phyloP scores from a whole-genome alignment of 176 grass and related monocot genomes.

The Elaeis guineensis region DNA sequence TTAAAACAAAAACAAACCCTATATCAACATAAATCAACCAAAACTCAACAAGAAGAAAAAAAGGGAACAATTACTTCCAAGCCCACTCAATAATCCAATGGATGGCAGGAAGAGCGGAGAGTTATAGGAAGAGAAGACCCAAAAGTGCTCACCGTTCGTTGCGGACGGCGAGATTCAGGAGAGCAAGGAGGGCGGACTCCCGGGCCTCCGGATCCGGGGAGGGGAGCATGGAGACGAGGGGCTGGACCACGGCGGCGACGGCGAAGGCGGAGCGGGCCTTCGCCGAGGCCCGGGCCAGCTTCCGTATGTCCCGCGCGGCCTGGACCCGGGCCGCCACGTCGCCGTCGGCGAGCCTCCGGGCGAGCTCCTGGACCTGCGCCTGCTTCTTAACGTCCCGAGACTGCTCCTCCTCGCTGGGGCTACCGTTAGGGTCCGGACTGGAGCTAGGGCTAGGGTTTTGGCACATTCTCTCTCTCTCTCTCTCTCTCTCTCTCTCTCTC shows the following conservation, averaged over 20 bases:
- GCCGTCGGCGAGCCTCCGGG: conserved; percentile 8
- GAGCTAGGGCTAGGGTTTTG: conserved; percentile 5
- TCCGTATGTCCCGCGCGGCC: conserved; percentile 19
- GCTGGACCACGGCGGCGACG: conserved; percentile 20
- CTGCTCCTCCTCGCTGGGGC: neutral
- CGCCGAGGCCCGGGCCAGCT: conserved; percentile 10
- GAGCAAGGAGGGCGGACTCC: conserved; percentile 19
- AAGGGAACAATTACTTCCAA: too few species aligned
- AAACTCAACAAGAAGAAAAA: too few species aligned
- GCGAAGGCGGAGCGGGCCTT: conserved; percentile 19
- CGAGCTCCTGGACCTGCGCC: conserved; percentile 8
- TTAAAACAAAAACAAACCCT: too few species aligned
- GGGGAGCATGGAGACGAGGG: conserved; percentile 22
- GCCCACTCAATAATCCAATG: too few species aligned
- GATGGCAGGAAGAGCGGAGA: neutral
- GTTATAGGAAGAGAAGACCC: too few species aligned
- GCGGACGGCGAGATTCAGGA: conserved; percentile 21
- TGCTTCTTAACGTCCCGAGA: conserved; percentile 6
- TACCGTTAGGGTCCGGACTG: neutral
- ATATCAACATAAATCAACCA: too few species aligned
- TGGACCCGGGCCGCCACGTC: conserved; percentile 4
- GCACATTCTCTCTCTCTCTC: too few species aligned
- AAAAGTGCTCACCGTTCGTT: conserved; percentile 10
- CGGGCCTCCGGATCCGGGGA: conserved; percentile 3
- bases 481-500: too few species aligned